Evolutionary conservation across 257 asterid genomes (phyloP), one percentile per base, ranked within the genome.

Genomic region (Primulina eburnea): DNA sequence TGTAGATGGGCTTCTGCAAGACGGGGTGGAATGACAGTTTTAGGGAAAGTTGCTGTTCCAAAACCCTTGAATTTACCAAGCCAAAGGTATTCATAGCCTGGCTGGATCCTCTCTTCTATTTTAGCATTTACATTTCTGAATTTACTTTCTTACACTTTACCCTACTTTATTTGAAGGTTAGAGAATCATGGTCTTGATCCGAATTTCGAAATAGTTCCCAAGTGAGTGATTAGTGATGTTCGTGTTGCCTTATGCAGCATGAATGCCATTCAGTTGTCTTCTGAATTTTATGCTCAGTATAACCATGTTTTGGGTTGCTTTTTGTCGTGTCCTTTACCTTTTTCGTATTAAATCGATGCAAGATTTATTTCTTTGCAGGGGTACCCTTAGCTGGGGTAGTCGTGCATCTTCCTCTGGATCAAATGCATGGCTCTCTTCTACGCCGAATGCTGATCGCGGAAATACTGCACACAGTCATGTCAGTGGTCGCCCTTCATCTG

Each of bases 171-270:
- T 77, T 86, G 65, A 78, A 94, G 98, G 90, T 81, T 88, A 81
- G 99, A 94, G 81, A 91, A 89, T 78, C 96, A 94, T 80, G 97
- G 99, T 33, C 58, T 88, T 87, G 96, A 94, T 82, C 99, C 95
- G 2, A 85, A 80, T 78, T 96, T 91, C 69, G 99, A 91, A 80
- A 94, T 91, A 79, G 97, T 91, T 79, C 99, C 99, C 76, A 94
- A 89, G 97, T 91, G 80, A 91, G 97, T 90, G 68, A 60, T 35
- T 56, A 50, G 32, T 57, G 4, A 40, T 67, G 5, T 73, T 53
- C 72, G 26, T 80, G 30, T 43, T 62, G 53, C 60, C 33, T 67
- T 38, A 37, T 64, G 40, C 69, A 28, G 40, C 61, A 50, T 21
- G 4, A 32, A 8, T 63, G 29, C n/a, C 53, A 32, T 60, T 28